phyloP scores from a whole-genome alignment of 108 stramenopile genomes.

The Ochromonas danica region DNA sequence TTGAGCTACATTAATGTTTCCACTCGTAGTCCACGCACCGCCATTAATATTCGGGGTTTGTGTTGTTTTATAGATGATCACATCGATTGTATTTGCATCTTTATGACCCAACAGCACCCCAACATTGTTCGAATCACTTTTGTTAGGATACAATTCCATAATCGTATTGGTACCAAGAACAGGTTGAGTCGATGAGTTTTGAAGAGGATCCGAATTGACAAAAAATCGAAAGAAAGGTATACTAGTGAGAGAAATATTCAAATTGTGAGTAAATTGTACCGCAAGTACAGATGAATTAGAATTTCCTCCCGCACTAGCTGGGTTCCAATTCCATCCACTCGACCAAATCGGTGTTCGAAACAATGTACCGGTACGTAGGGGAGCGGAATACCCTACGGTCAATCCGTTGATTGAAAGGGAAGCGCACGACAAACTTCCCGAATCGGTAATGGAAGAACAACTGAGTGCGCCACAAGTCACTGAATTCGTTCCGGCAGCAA shows the following conservation, averaged over 20 bases:
- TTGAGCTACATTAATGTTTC: conserved; percentile 17
- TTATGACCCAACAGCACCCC: conserved; percentile 13
- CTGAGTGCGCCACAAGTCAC: conserved; percentile 13
- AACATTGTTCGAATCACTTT: conserved; percentile 17
- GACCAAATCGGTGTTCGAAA: conserved; percentile 15
- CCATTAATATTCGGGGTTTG: conserved; percentile 15
- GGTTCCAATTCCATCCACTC: conserved; percentile 14
- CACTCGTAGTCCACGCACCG: conserved; percentile 12
- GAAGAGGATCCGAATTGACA: conserved; percentile 15
- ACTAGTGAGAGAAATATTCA: conserved; percentile 17
- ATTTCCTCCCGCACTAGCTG: conserved; percentile 13
- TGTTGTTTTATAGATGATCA: conserved; percentile 17
- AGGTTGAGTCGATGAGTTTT: conserved; percentile 15
- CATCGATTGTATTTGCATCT: conserved; percentile 16
- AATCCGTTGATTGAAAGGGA: conserved; percentile 15
- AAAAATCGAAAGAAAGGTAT: conserved; percentile 17
- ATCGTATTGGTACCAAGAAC: conserved; percentile 15
- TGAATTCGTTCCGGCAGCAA: conserved; percentile 14
- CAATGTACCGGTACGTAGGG: conserved; percentile 13
- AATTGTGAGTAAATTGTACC: conserved; percentile 17
- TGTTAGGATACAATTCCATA: conserved; percentile 17
- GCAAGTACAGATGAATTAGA: conserved; percentile 16
- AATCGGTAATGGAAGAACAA: conserved; percentile 16
- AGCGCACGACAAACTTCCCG: conserved; percentile 13
- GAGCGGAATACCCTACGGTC: conserved; percentile 13